Evolutionary conservation across 2,329 filamentous ascomycete species (phyloP).

Genomic region (Lasiodiplodia theobromae): DNA sequence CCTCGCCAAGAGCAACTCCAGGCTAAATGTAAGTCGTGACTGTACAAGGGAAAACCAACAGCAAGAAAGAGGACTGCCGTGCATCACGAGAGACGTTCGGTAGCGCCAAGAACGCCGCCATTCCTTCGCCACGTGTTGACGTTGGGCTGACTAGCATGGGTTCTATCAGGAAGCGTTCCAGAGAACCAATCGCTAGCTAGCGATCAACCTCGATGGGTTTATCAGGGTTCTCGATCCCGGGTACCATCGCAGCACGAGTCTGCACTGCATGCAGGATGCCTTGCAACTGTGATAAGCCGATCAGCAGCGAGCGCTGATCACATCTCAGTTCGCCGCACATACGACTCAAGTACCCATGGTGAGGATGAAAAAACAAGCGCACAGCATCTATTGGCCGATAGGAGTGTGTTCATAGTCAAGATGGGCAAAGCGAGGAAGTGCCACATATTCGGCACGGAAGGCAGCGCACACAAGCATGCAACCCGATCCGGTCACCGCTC

Average conservation of each 20-base stretch:
- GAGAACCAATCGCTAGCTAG: neutral
- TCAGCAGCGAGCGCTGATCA: neutral
- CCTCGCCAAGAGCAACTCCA: neutral
- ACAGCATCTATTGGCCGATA: neutral
- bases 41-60: neutral
- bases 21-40: constrained; percentile 10
- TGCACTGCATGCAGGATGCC: neutral
- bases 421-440: neutral
- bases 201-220: neutral
- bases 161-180: neutral
- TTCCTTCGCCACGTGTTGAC: constrained; percentile 19
- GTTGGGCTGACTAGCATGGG: neutral
- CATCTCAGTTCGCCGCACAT: neutral
- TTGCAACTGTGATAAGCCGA: neutral
- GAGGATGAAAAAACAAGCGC: neutral
- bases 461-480: neutral
- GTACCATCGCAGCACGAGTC: neutral
- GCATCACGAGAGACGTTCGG: constrained; percentile 4
- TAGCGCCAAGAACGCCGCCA: constrained; percentile 4
- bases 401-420: neutral
- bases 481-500: neutral
- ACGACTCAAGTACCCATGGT: neutral
- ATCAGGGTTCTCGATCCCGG: neutral
- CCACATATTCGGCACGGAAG: neutral
- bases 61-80: neutral